Base-by-base conservation (phyloP, 257 asterid genomes). In the Thymus quinquecostatus region DNA sequence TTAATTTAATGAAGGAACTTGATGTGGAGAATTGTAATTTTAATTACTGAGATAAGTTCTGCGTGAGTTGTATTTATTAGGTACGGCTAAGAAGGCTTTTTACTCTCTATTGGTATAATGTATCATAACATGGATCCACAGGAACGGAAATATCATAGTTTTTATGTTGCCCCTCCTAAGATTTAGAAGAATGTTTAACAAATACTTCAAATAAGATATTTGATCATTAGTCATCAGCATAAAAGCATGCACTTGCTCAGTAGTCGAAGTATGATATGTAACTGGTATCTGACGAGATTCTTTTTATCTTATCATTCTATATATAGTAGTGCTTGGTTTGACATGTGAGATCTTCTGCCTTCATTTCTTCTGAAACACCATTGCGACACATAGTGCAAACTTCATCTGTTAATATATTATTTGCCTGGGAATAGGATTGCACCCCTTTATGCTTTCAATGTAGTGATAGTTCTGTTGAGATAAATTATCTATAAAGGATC, bases 321-420 rank as follows among this genome's bases (percentile, higher is more conserved):
- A 49, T 49, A 49, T 13, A 4, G 56, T 5, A 50, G 30, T 50
- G 6, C 5, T 50, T 50, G 56, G 56, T 50, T 6, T 50, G 29
- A 50, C 56, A 50, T 50, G 56, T 50, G 38, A n/a, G 56, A 50
- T 50, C 14, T 50, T n/a, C 30, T 50, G 56, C 56, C 30, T 50
- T 50, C 29, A 50, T 50, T 50, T 50, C 56, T 50, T 50, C 56
- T n/a, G 1, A 50, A 48, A 14, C n/a, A 6, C 56, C 56, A 50
- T n/a, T 50, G 56, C 29, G 56, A 50, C n/a, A 29, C 29, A 50
- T 21, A 21, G 21, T 21, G 21, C 21, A 21, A 21, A 21, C 21
- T 21, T 21, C 21, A 21, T 21, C 21, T 21, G 21, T 21, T 0
- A 21, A 21, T 50, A 10, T 33, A 41, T 58, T 33, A 10, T 5